Evolutionary conservation across 148 eudicot species (phyloP).

Genomic region (Spergularia bocconei): DNA sequence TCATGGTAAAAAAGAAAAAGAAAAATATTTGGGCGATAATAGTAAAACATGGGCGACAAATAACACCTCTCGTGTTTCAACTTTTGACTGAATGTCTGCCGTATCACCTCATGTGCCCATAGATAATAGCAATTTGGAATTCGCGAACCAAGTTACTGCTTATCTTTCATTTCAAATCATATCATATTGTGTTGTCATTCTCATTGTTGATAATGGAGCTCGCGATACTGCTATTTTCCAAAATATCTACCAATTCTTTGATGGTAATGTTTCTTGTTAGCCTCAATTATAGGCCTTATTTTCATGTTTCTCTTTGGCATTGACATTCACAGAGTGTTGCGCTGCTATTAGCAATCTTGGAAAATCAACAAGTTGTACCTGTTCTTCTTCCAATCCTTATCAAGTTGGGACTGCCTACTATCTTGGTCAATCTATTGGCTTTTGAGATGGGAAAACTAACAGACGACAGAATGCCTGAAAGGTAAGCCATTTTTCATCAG

Average conservation of each 20-base stretch:
- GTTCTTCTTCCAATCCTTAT: slow-evolving; percentile 58
- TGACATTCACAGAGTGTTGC: slow-evolving; percentile 55
- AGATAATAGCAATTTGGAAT: not conserved
- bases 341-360: slow-evolving; percentile 65
- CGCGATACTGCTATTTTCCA: not conserved
- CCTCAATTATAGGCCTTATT: not conserved
- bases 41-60: no score
- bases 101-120: not conserved
- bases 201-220: not conserved
- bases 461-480: slow-evolving; percentile 68
- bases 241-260: not conserved
- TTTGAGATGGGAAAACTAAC: slow-evolving; percentile 66
- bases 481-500: slow-evolving; percentile 38
- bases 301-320: slow-evolving; percentile 7
- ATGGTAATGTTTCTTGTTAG: not conserved
- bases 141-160: not conserved
- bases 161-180: not conserved
- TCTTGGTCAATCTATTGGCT: slow-evolving; percentile 67
- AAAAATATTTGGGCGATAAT: no score
- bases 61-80: no score
- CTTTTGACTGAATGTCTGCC: not conserved
- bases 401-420: slow-evolving; percentile 64
- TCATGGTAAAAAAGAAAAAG: no score
- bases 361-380: slow-evolving; percentile 49
- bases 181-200: not conserved